Base-by-base conservation (phyloP, 768 basidiomycete species). In the Rhizopogon vinicolor region DNA sequence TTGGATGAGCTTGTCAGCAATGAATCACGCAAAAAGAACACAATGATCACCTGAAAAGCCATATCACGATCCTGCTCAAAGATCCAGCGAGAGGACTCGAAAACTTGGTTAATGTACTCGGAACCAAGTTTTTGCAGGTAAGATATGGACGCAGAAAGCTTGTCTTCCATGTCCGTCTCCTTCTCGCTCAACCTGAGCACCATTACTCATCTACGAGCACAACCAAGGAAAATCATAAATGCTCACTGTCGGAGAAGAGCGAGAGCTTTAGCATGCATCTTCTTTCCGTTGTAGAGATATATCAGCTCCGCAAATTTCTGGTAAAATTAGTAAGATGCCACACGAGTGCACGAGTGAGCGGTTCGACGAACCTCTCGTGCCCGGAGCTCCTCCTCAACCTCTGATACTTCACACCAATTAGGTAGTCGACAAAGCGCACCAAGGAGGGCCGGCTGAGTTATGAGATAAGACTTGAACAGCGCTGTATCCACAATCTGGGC, bases 401-500 rank as follows among this genome's bases (percentile, higher is more conserved):
- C 91, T 5, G 84, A 85, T 1, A 98, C 94, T 65, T 98, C 97
- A 69, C 96, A 98, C 93, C 94, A 99, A 69, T 97, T 98, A 2
- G 91, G 83, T 25, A 96, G 75, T 42, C 96, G 81, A 70, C 96
- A 98, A 49, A 98, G 70, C 31, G 91, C 84, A 0, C 91, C 93
- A 9, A 98, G 74, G 54, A 99, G 73, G 12, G 79, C 81, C 0
- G 96, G 93, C 43, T 88, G 77, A 41, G 88, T 86, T 19, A 91
- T 78, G 19, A 98, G 73, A 68, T 96, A 97, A 3, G 89, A 86
- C 72, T 97, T 96, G 72, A 98, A 94, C 60, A 98, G 73, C 8
- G 91, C 95, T 1, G 97, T 98, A 63, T 98, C 93, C 25, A 98
- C 89, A 35, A 98, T 85, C 71, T 98, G 95, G 1, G 94, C 93